Base-by-base conservation (phyloP, 2,329 filamentous ascomycete species). In the Cladosporium austrohemisphaericum region DNA sequence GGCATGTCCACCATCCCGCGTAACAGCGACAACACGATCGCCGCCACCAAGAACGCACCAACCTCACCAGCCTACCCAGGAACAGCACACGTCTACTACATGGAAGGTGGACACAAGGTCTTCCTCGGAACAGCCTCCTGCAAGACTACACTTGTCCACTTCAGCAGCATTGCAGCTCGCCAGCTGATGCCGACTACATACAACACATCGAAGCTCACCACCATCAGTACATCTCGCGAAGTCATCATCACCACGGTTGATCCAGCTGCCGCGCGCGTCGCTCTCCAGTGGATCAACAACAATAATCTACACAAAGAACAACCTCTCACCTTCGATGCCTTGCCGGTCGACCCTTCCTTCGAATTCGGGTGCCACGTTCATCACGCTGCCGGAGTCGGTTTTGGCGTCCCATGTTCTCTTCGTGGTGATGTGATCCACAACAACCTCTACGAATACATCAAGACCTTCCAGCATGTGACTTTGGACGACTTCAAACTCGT, bases 401-500 rank as follows among this genome's bases (percentile, higher is more conserved):
- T 56, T 16, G 16, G 29, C 14, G 36, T 56, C 22, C 18, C 29
- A 7, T 37, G 43, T 10, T 25, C 43, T 10, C 26, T 43, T 13
- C 49, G 54, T 22, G 54, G 54, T 36, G 48, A 55, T 19, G 40
- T 48, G 3, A 13, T 53, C 5, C 49, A 44, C 32, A 35, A 50
- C n/a, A n/a, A 37, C 22, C 36, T 56, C 29, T 46, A 49, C 47
- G 35, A 26, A 3, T 53, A 52, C 44, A 22, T 45, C 20, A 29
- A 31, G 29, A n/a, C 16, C 9, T 6, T 25, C 20, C 7, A 19
- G 4, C 11, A 20, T 10, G 23, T 55, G 23, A 41, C 23, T 4
- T 31, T 32, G 18, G 16, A 26, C 5, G 53, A 57, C 29, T 52
- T 57, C 20, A 37, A 41, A 8, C 41, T 50, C 31, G 32, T 55